Conservation (phyloP, 2,329 filamentous ascomycete genomes). For the Aspergillus ochraceoroseus region DNA sequence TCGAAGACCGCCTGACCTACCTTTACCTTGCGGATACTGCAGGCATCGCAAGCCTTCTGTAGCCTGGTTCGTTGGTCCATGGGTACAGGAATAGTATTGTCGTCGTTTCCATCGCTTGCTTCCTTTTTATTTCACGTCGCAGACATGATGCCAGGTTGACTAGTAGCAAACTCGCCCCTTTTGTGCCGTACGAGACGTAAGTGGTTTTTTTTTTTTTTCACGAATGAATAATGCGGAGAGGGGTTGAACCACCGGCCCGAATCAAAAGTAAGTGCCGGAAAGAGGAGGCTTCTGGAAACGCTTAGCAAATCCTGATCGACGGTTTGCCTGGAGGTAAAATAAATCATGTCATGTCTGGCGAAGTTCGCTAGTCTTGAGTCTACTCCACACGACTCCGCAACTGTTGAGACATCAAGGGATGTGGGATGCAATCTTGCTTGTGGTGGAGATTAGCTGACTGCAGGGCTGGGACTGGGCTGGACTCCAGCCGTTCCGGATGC, state of each 20-base stretch:
- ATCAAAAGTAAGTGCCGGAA: constrained; percentile 3
- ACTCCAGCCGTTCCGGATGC: no score
- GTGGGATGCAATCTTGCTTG: no score
- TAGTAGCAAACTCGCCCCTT: neutral
- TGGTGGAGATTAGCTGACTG: no score
- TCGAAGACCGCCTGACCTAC: constrained; percentile 30
- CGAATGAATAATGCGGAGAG: neutral
- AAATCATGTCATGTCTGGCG: neutral
- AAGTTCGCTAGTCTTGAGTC: no score
- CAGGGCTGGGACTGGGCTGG: no score
- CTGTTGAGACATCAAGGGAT: no score
- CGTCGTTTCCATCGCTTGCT: constrained; percentile 20
- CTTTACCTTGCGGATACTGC: constrained; percentile 52
- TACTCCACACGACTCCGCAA: no score
- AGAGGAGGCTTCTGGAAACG: neutral
- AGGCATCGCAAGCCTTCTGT: constrained; percentile 52
- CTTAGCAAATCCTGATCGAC: no score
- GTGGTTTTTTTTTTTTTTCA: neutral
- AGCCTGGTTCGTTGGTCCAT: constrained; percentile 43
- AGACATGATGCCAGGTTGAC: constrained; percentile 16
- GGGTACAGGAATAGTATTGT: constrained; percentile 18
- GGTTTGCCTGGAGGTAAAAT: no score
- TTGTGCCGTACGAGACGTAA: neutral
- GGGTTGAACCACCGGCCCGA: neutral
- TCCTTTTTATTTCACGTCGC: constrained; percentile 19